Evolutionary conservation across 1,139 yeast species (phyloP), one percentile per base, ranked within the genome.

Genomic region (Taphrina communis): DNA sequence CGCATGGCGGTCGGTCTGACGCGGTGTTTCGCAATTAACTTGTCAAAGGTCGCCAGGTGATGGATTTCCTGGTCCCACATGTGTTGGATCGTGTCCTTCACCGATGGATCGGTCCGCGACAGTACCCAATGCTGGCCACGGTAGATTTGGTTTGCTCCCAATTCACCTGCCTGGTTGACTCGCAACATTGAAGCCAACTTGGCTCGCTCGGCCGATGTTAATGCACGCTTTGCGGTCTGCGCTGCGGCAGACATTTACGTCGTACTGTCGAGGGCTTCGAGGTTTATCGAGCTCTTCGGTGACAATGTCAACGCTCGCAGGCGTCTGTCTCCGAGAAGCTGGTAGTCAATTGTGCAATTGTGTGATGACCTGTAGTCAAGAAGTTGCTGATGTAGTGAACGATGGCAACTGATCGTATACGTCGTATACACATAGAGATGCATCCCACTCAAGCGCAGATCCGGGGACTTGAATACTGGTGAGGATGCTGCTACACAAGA

Each of bases 31-130:
- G 85, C 81, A 76, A 94, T 98, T 51, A 93, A 80, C 3, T 82
- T 78, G 76, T 95, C 90, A 80, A 94, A 94, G 0, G 96, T 89
- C 71, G 85, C 80, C 76, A 92, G 97, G 75, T 94, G 99, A 74
- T 88, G 90, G 55, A 93, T 82, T 75, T 94, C 99, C 77, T 94
- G 98, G 57, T 92, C 97, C 98, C 99, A 93, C 99, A 94, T 94
- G 77, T 94, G 98, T 75, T 87, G 85, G 75, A 94, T 82, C 12
- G 92, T 82, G 8, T 83, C 83, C 17, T 88, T 90, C 2, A 96
- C 90, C 72, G 85, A 72, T 9, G 82, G 82, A 63, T 73, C 82
- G 71, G 86, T 88, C 71, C 83, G 83, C 14, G 90, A 86, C 69
- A 94, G 82, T 1, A 93, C 92, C 66, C 85, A 81, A 74, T 88